These are phyloP conservation scores for Tylopilus felleus DNA, from an alignment of 768 basidiomycete species.

Conservation along the genomic window DNA sequence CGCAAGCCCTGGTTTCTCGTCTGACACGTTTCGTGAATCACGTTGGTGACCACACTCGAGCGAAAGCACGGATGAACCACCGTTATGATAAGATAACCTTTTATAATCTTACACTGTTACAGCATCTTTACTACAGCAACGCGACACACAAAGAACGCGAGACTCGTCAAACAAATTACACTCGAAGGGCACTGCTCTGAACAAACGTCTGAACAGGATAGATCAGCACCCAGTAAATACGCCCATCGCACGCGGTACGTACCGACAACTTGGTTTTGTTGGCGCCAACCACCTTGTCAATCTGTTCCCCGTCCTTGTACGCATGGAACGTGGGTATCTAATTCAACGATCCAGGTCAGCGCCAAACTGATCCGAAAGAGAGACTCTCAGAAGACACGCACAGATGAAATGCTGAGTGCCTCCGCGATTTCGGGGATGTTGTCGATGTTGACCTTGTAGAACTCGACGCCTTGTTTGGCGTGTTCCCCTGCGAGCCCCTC, in stretches of 20 bases:
- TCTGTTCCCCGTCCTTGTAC: neutral
- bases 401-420: conserved; percentile 56
- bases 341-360: neutral
- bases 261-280: neutral
- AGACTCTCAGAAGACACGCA: conserved; percentile 34
- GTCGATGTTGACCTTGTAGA: conserved; percentile 77
- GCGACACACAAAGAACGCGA: too few relatives aligned
- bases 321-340: conserved; percentile 23
- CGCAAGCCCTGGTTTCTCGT: too few relatives aligned
- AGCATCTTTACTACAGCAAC: too few relatives aligned
- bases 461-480: conserved; percentile 37
- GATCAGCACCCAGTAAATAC: neutral
- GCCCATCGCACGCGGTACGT: neutral
- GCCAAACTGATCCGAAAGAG: too few relatives aligned
- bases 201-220: neutral
- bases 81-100: neutral
- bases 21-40: too few relatives aligned
- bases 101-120: neutral
- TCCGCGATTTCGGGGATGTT: conserved; percentile 40
- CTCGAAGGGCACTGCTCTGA: rapidly evolving
- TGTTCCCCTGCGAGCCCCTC: neutral
- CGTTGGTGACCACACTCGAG: too few relatives aligned
- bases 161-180: neutral
- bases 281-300: conserved; percentile 8
- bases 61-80: too few relatives aligned